Evolutionary conservation across 371 early-diverging fungal species (phyloP), one percentile per base, ranked within the genome.

Genomic region (Apophysomyces variabilis): DNA sequence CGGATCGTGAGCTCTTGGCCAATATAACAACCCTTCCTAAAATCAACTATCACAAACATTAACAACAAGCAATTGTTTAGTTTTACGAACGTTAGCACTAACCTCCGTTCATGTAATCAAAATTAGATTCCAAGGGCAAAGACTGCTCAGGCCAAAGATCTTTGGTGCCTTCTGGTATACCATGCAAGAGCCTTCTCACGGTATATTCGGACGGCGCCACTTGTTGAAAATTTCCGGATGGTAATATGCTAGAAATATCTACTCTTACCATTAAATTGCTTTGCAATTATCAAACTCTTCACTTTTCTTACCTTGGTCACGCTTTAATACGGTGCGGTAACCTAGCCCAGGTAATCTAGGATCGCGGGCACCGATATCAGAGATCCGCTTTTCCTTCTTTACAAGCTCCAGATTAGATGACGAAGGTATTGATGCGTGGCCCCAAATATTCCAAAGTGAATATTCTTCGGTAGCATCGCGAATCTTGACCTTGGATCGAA

Each of bases 1-100:
- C 98, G 88, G 74, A 97, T 97, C 0, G 97, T 96, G 68, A 98
- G 83, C 77, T 98, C 99, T 74, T 99, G 98, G 8, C 99, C 99
- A 35, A 97, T 86, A 70, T 99, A 99, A 78, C 99, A 99, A 1
- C 99, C 99, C 79, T 99, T 99, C 62, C 87, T 80, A 79, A 96
- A 98, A 76, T 96, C 95, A 61, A 99, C 95, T 92, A 60, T 3
- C 60, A 67, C 13, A 35, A 44, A 18, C 32, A 0, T 18, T 59
- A 45, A 21, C 7, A 26, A 26, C 3, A 26, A 26, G 32, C 32
- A 26, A 3, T 26, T 26, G 32, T 26, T 26, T 26, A 2, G 32
- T 26, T 26, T 26, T 26, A 26, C 3, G 32, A 3, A 26, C 3
- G 3, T 26, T 26, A 3, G 32, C 32, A 43, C 61, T 63, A 80